A percentile compares a stretch with the other conserved stretches of the same genome.
Evolutionary conservation across 306 rosid species (phyloP).

Genomic region (barrel medic (Medicago truncatula)): MtrunA17r5.0-ANR NC_053047.1:41254001-41254500

Average conservation of each 20-base stretch:
- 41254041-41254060: conserved; percentile 48
- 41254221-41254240: neutral
- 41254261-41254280: neutral
- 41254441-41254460: conserved; percentile 47
- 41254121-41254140: conserved; percentile 56
- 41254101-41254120: conserved; percentile 67
- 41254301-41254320: neutral
- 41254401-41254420: neutral
- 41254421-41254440: neutral
- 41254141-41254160: neutral
- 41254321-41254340: neutral
- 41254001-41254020: conserved; percentile 28
- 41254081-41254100: conserved; percentile 74
- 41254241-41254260: neutral
- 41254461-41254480: conserved; percentile 85
- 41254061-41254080: conserved; percentile 72
- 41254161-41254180: neutral
- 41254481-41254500: conserved; percentile 90
- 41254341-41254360: neutral
- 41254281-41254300: neutral
- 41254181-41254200: neutral
- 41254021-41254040: conserved; percentile 21
- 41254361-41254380: neutral
- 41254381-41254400: too few species aligned
- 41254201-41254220: neutral